Evolutionary conservation across 2,329 filamentous ascomycete genomes (phyloP), one percentile per base, ranked within the genome.

Genomic region (Phaeosphaeriaceae sp.): DNA sequence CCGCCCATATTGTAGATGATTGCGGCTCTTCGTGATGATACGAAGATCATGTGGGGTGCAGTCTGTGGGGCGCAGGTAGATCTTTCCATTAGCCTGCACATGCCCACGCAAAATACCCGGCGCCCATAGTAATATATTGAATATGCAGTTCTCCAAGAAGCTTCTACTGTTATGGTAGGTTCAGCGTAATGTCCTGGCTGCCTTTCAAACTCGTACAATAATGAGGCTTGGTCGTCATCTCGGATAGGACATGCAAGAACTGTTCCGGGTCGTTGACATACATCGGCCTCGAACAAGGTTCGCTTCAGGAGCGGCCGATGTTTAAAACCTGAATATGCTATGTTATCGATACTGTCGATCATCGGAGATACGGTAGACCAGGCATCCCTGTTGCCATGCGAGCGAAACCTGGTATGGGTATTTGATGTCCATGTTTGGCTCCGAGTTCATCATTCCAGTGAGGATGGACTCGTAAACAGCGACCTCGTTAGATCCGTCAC

Each of bases 1-100:
- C n/a, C 57, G 49, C 51, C 49, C 46, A 61, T 57, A 67, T 72
- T 65, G 61, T 58, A 48, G 54, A 52, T 60, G 51, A 62, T 62
- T 60, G 53, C 55, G 50, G 51, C 47, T 64, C 52, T 62, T 52
- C 53, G 54, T 63, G 63, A 62, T 21, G 36, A 61, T 61, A 49
- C 51, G 60, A 45, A 54, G 42, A 51, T 42, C 17, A 41, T 73
- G 69, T 62, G 72, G 72, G 68, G 71, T 71, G 65, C 58, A 61
- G 51, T 54, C 17, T 51, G 62, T 66, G 65, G 62, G 62, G 61
- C 67, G 49, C 24, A 56, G 48, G 45, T 48, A 54, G 52, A 51
- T 61, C 61, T 72, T 60, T 65, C 60, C 64, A 61, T 74, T 75
- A 76, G 69, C 66, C 71, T 73, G 68, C 41, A n/a, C n/a, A 58